These are phyloP conservation scores for Suhomyces tanzawaensis DNA, from an alignment of 805 yeast species.

Conservation along the genomic window DNA sequence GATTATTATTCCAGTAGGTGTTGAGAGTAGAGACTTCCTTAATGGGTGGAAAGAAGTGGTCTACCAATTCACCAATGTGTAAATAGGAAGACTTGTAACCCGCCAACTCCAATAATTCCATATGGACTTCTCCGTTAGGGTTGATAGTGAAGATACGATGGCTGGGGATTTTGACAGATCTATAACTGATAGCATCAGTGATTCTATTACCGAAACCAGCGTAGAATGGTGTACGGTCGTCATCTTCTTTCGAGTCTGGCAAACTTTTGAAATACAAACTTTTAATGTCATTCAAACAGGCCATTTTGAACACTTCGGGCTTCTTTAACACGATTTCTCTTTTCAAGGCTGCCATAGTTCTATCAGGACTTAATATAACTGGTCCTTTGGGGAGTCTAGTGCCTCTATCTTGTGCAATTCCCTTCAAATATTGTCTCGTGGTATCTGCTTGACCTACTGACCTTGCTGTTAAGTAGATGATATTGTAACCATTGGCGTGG, in stretches of 20 bases:
- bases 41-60: conserved; percentile 92
- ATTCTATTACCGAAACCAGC: conserved; percentile 98
- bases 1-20: conserved; percentile 35
- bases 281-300: conserved; percentile 85
- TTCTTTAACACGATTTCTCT: conserved; percentile 91
- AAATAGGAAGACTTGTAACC: conserved; percentile 89
- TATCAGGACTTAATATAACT: conserved; percentile 89
- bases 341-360: conserved; percentile 91
- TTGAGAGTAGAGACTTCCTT: conserved; percentile 30
- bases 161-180: conserved; percentile 91
- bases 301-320: conserved; percentile 98
- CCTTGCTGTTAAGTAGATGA: conserved; percentile 90
- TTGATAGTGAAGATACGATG: conserved; percentile 94
- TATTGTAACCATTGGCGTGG: conserved; percentile 81
- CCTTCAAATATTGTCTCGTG: conserved; percentile 77
- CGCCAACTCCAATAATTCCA: conserved; percentile 92
- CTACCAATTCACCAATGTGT: conserved; percentile 88
- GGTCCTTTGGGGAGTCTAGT: conserved; percentile 82
- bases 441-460: conserved; percentile 94
- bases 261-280: conserved; percentile 51
- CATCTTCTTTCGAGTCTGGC: conserved; percentile 11
- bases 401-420: conserved; percentile 73
- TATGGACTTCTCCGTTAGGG: conserved; percentile 94
- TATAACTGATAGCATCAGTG: conserved; percentile 92
- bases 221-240: conserved; percentile 73